Evolutionary conservation across 140 eudicot species (phyloP).

Genomic region (Erigeron philadelphicus): DNA sequence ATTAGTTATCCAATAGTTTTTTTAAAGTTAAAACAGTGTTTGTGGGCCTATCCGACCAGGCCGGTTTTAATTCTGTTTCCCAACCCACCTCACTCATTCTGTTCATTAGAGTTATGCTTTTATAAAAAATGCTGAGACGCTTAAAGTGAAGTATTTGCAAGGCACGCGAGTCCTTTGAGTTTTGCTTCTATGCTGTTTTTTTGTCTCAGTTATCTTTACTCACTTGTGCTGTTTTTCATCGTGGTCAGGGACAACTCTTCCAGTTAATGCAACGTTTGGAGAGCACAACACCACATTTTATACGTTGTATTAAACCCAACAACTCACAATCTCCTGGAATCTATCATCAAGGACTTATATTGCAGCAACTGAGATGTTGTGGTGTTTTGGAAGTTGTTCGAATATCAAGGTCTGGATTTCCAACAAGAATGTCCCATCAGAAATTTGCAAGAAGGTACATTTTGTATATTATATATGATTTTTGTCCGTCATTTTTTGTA

Average conservation of each 20-base stretch:
- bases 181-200: not conserved
- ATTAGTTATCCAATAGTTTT: not conserved
- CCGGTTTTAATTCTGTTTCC: not conserved
- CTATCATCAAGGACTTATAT: constrained; percentile 81
- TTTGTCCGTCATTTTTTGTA: not conserved
- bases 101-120: too few species aligned
- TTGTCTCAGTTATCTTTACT: not conserved
- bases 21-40: not conserved
- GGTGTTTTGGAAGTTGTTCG: constrained; percentile 98
- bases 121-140: too few species aligned
- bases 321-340: constrained; percentile 78
- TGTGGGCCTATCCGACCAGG: not conserved
- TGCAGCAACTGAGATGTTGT: constrained; percentile 94
- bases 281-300: constrained; percentile 89
- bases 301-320: constrained; percentile 96
- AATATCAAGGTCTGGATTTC: constrained; percentile 96
- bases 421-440: constrained; percentile 93
- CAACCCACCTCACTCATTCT: too few species aligned
- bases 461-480: not conserved
- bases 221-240: not conserved
- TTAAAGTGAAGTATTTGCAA: too few species aligned
- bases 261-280: constrained; percentile 91
- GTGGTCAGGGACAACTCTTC: constrained; percentile 76
- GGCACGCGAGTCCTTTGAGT: not conserved
- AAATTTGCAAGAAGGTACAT: constrained; percentile 89